Base-by-base conservation (phyloP, 1,139 yeast genomes). In the Blastobotrys buckinghamii region DNA sequence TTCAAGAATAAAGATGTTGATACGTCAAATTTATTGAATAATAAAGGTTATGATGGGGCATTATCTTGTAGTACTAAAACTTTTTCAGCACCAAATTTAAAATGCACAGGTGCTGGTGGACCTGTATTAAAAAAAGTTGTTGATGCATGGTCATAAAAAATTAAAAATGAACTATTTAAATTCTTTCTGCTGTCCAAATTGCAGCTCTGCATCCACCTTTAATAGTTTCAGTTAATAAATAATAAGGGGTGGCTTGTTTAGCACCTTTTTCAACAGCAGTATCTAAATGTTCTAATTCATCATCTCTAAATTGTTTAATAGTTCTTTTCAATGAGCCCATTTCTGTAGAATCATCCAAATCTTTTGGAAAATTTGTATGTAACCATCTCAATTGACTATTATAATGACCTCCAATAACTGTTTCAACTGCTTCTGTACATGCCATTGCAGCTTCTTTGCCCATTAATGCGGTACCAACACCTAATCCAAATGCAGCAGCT, bases 391-490 rank as follows among this genome's bases (percentile, higher is more conserved):
- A 71, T 66, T 92, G 99, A 54, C 83, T 82, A 62, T 94, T 92
- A 69, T 92, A 92, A 65, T 92, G 99, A 1, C 87, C 86, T 1
- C 98, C 99, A 66, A 92, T 94, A 1, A 94, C 97, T 0, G 98
- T 94, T 67, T 92, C 99, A 0, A 92, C 98, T 0, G 98, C 98
- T 53, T 90, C 97, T 0, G 99, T 92, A 63, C 99, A 94, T 0
- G 98, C 98, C 99, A 92, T 92, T 1, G 98, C 98, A 1, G 97
- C 97, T 64, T 92, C 96, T 61, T 88, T 87, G 26, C 96, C 85
- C 55, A 90, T 69, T 47, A 85, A 61, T 0, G 96, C 97, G 0
- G 98, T 92, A 0, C 83, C 84, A 1, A 80, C 80, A 2, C 99
- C 99, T 69, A 92, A 74, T 0, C 83, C 82, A 49, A 84, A 75